Percentiles rank a stretch among this genome's conserved stretches.
Evolutionary conservation across 2,329 filamentous ascomycete species (phyloP).

Genomic region (Cladophialophora bantiana): DNA sequence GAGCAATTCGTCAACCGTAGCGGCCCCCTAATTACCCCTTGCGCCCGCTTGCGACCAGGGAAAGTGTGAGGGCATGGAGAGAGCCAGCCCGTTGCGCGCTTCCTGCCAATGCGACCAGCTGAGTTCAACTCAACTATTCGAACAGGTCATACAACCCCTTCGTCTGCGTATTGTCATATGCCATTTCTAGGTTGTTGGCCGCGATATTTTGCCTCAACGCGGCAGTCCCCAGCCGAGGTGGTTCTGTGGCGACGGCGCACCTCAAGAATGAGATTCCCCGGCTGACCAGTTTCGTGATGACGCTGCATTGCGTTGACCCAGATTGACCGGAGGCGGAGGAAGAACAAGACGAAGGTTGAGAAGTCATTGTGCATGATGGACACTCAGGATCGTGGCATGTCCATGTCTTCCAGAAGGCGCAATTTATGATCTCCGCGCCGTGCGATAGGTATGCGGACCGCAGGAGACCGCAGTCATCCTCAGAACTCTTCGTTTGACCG

Average conservation of each 20-base stretch:
- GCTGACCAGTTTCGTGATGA: slow-evolving; percentile 3
- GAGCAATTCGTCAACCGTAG: too few species aligned
- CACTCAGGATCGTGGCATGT: slow-evolving; percentile 16
- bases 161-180: background rate
- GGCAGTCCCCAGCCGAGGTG: background rate
- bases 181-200: background rate
- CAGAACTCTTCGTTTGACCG: background rate
- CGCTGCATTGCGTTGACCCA: background rate
- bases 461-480: slow-evolving; percentile 1
- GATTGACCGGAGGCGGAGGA: background rate
- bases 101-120: too few species aligned
- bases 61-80: too few species aligned
- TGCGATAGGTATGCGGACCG: slow-evolving; percentile 16
- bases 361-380: background rate
- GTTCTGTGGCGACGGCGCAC: slow-evolving; percentile 5
- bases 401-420: slow-evolving; percentile 27
- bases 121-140: background rate
- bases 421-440: slow-evolving; percentile 24
- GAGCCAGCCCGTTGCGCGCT: too few species aligned
- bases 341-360: background rate
- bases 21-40: too few species aligned
- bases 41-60: too few species aligned
- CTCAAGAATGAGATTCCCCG: slow-evolving; percentile 6
- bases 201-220: background rate
- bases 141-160: slow-evolving; percentile 14